These are phyloP conservation scores for Pseudotulostoma volvatum DNA, from an alignment of 495 filamentous ascomycete species.

Conservation along the genomic window DNA sequence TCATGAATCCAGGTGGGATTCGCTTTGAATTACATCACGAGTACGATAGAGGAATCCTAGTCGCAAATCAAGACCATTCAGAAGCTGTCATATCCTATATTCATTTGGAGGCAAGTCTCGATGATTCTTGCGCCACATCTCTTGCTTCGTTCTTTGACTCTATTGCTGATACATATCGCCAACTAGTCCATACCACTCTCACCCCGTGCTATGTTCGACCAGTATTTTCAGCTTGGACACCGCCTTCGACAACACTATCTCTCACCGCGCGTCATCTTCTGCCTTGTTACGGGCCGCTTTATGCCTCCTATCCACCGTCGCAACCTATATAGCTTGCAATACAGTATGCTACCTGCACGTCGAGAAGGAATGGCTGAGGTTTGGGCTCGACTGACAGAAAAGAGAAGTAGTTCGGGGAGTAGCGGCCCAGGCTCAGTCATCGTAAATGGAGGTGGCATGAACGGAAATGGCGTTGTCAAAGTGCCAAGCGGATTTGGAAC, in stretches of 20 bases:
- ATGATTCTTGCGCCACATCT: too few species aligned
- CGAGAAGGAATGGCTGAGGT: conserved; percentile 68
- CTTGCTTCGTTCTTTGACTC: background rate
- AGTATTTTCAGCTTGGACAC: conserved; percentile 88
- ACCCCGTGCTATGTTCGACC: conserved; percentile 84
- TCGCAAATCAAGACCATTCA: conserved; percentile 7
- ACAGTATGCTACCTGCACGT: conserved; percentile 85
- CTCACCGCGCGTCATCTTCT: conserved; percentile 70
- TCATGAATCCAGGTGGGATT: conserved; percentile 48
- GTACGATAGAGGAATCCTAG: conserved; percentile 17
- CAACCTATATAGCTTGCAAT: conserved; percentile 92
- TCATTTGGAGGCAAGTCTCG: conserved; percentile 47
- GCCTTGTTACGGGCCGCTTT: conserved; percentile 76
- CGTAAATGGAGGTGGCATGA: conserved; percentile 13
- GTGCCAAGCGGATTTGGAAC: conserved; percentile 22
- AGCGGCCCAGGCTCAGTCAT: conserved; percentile 10
- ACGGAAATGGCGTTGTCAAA: conserved; percentile 18
- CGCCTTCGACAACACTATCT: conserved; percentile 92
- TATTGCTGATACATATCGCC: too few species aligned
- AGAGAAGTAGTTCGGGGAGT: conserved; percentile 18
- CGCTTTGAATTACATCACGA: conserved; percentile 70
- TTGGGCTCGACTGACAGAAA: conserved; percentile 59
- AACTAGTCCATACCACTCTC: conserved; percentile 69
- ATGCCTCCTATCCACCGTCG: conserved; percentile 84
- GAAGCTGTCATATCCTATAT: conserved; percentile 53